These are phyloP conservation scores for Chrysanthemum seticuspe DNA, from an alignment of 129 eudicot genomes.

Conservation along the genomic window DNA sequence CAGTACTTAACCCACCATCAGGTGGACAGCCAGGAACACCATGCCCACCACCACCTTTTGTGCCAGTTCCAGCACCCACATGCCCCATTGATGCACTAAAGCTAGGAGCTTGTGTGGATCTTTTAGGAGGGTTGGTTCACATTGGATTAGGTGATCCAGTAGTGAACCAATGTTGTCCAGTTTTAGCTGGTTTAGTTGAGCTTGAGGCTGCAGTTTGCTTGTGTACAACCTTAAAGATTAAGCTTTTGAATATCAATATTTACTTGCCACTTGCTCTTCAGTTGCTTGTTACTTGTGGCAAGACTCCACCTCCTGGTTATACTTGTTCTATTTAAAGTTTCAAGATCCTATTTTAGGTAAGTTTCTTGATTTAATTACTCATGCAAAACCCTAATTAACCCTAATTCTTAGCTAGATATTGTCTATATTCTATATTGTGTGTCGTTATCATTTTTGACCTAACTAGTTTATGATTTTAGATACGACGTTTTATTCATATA, in stretches of 20 bases:
- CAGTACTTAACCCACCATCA: conserved; percentile 36
- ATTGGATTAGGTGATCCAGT: conserved; percentile 73
- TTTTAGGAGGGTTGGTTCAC: conserved; percentile 82
- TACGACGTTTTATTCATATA: no score
- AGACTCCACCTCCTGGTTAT: conserved; percentile 89
- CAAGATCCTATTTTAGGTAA: conserved; percentile 38
- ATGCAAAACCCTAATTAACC: conserved; percentile 33
- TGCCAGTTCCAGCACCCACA: conserved; percentile 20
- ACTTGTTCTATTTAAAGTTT: conserved; percentile 69
- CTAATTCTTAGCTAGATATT: conserved; percentile 3
- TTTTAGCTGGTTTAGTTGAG: conserved; percentile 63
- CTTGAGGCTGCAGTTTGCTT: conserved; percentile 86
- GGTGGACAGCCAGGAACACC: conserved; percentile 35
- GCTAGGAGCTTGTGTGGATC: conserved; percentile 90
- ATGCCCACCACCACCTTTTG: conserved; percentile 56
- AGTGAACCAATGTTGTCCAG: conserved; percentile 70
- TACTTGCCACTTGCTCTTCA: conserved; percentile 75
- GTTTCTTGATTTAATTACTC: conserved; percentile 16
- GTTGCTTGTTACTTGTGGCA: conserved; percentile 82
- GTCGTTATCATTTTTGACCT: background rate
- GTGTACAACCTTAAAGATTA: conserved; percentile 75
- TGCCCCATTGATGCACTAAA: conserved; percentile 78
- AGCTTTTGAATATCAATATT: conserved; percentile 62
- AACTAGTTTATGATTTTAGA: no score
- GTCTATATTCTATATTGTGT: background rate